Evolutionary conservation across 2,329 filamentous ascomycete species (phyloP), one percentile per base, ranked within the genome.

Genomic region (Niveomyces coronatus): DNA sequence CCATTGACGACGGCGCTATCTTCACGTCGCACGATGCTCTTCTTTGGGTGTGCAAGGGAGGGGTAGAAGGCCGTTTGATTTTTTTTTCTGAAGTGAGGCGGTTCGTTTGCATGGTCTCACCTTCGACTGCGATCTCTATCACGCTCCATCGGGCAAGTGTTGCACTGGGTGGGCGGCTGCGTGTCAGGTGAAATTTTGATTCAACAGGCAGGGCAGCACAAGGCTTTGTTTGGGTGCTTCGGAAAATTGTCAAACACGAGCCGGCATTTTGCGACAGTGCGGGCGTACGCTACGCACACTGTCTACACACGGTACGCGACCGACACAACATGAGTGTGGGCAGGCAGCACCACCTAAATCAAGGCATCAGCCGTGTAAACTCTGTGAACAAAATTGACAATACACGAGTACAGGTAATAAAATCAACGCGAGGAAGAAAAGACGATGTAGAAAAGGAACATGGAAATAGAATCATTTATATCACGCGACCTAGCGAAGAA

Each of bases 51-150:
- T n/a, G n/a, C n/a, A n/a, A n/a, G n/a, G n/a, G n/a, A n/a, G n/a
- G n/a, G n/a, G n/a, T n/a, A n/a, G n/a, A n/a, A n/a, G n/a, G n/a
- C n/a, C n/a, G n/a, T n/a, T n/a, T n/a, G n/a, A n/a, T n/a, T n/a
- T n/a, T n/a, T 6, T 20, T n/a, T 4, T 13, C 6, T 4, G 11
- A 7, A 39, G 20, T 3, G 19, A 15, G 6, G 32, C 24, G 9
- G 11, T 17, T 13, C 22, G 20, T 26, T 14, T 11, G n/a, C 5
- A 9, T 19, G n/a, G n/a, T 13, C 42, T 30, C 34, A 46, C 45
- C 45, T 43, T 31, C 45, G 35, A 31, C 39, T 31, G 9, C 45
- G 43, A 35, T 47, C 45, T 33, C 45, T 42, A 23, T 47, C 45
- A 31, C 39, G 26, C 23, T 44, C 42, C 39, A 41, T 41, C 32